Evolutionary conservation across 2,329 filamentous ascomycete genomes (phyloP), one percentile per base, ranked within the genome.

Genomic region (Neoascochyta sp.): DNA sequence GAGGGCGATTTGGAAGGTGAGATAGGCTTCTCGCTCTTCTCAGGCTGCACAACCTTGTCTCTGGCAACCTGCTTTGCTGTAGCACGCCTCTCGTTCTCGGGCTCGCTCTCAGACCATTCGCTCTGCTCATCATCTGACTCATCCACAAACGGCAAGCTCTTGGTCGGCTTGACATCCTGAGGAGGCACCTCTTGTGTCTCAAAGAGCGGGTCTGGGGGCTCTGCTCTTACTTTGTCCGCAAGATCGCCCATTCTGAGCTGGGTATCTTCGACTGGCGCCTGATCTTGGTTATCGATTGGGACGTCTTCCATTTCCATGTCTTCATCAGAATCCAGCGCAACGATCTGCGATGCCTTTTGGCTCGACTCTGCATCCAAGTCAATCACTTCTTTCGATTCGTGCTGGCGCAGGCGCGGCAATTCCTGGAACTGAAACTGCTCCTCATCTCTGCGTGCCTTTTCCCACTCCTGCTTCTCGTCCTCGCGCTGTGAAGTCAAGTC

Each of bases 381-480:
- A 32, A 72, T 71, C 9, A 71, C 47, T 27, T 69, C 68, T 9
- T 43, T 48, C 2, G 68, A 66, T 22, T 77, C 67, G 27, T 79
- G 74, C 45, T 79, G 76, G 24, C 71, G 63, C 0, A 78, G 73
- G 34, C 71, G 68, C 27, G 75, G 70, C 15, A 73, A 64, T 45
- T 83, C 76, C 34, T 81, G 75, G 12, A 81, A 80, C 33, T 82
- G 78, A 34, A 83, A 77, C 34, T 77, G 73, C 12, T 76, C 26
- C 65, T 74, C 43, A 64, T 73, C 62, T 34, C 76, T 73, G 46
- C 74, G 50, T 7, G 76, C 38, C 80, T 62, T 72, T 27, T 81
- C 73, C 38, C 82, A 71, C 17, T 66, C 62, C 32, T 63, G 54
- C 22, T 52, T 57, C 38, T 71, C 68, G 15, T 57, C 52, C 29